Evolutionary conservation across 2,329 filamentous ascomycete genomes (phyloP).

Genomic region (Aspergillus candidus): DNA sequence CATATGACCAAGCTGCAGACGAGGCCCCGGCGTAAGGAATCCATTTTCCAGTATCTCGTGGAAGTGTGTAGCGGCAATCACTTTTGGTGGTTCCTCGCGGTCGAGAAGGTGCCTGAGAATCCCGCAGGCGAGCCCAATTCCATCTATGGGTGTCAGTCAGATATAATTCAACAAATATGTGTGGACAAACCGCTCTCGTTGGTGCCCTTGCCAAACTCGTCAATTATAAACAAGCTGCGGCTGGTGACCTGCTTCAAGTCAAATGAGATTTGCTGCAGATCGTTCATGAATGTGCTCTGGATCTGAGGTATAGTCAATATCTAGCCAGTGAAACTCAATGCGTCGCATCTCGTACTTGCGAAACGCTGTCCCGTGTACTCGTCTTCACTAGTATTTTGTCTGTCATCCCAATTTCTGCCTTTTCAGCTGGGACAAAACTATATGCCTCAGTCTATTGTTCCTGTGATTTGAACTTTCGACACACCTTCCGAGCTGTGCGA

Average conservation of each 20-base stretch:
- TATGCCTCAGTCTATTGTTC: conserved; percentile 4
- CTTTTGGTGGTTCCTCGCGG: conserved; percentile 49
- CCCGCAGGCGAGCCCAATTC: conserved; percentile 58
- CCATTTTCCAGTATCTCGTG: conserved; percentile 52
- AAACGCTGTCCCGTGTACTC: conserved; percentile 64
- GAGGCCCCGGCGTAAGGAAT: conserved; percentile 43
- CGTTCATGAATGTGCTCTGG: conserved; percentile 68
- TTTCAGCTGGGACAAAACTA: conserved; percentile 78
- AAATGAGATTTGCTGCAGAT: conserved; percentile 79
- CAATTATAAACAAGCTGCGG: conserved; percentile 76
- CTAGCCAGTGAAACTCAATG: no score
- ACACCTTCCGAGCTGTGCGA: conserved; percentile 74
- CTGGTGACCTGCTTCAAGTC: conserved; percentile 68
- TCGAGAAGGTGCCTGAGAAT: conserved; percentile 53
- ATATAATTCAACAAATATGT: not conserved
- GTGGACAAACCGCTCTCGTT: conserved; percentile 45
- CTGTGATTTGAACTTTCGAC: not conserved
- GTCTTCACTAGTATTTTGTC: conserved; percentile 89
- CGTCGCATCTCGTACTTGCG: conserved; percentile 35
- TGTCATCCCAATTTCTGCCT: conserved; percentile 73
- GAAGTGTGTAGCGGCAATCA: conserved; percentile 58
- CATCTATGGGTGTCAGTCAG: conserved; percentile 40
- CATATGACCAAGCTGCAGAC: conserved; percentile 54
- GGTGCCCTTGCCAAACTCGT: conserved; percentile 78
- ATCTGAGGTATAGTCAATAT: conserved; percentile 27